Base-by-base conservation (phyloP, 805 yeast genomes). In the Kodamaea kakaduensis region DNA sequence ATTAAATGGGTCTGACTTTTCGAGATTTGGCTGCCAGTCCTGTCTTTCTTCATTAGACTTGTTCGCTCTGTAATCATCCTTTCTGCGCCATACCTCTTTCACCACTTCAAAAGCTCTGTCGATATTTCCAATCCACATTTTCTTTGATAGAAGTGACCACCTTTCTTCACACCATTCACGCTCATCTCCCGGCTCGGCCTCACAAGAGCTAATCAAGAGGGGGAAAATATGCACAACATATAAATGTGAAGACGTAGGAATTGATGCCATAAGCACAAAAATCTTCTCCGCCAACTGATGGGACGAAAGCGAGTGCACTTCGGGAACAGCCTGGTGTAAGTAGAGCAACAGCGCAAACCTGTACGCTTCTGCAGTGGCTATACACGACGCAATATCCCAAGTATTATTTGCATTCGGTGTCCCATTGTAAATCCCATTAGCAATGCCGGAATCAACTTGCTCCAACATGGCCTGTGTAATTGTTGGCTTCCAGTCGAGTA, bases 331-430 rank as follows among this genome's bases (percentile, higher is more conserved):
- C 48, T 81, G 85, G 51, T 78, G 84, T 19, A 81, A 54, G 47
- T 76, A 78, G 14, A 80, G 48, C 24, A 81, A 51, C 0, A 83
- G 66, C 1, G 84, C 70, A 51, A 66, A 77, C 25, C 84, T 51
- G 52, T 80, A 81, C 0, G 85, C 81, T 48, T 80, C 86, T 2
- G 86, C 85, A 1, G 85, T 80, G 2, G 84, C 74, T 17, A 81
- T 63, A 39, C 82, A 75, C 7, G 81, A 71, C 4, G 79, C 58
- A 19, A 76, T 49, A 44, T 79, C 86, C 64, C 79, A 73, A 2
- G 64, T 54, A 1, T 20, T 9, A 14, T 21, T 24, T 7, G 14
- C 32, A 10, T 41, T 41, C 6, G 41, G 18, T 17, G 25, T 31
- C 9, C 50, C 54, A 4, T 46, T 47, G 23, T 41, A 37, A 17